These are phyloP conservation scores for Prinsepia uniflora DNA, from an alignment of 306 rosid species.

Conservation along the genomic window DNA sequence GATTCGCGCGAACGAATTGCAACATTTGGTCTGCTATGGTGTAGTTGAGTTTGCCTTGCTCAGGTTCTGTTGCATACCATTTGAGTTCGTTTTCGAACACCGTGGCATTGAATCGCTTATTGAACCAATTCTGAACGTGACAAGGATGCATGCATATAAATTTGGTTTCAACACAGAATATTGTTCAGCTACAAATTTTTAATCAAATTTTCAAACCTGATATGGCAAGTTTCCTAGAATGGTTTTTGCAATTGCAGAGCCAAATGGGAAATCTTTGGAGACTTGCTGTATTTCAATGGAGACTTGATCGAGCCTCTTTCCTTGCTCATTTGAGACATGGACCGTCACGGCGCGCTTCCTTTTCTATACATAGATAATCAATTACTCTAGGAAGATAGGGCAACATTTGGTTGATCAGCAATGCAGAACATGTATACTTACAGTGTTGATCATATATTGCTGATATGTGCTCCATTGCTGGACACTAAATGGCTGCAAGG, in stretches of 20 bases:
- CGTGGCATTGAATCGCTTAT: slow-evolving; percentile 70
- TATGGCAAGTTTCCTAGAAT: slow-evolving; percentile 73
- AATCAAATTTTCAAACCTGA: slow-evolving; percentile 45
- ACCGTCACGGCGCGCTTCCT: slow-evolving; percentile 73
- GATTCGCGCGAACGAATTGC: slow-evolving; percentile 59
- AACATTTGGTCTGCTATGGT: slow-evolving; percentile 66
- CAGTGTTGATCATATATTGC: slow-evolving; percentile 60
- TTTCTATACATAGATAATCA: slow-evolving; percentile 27
- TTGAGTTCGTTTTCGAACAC: slow-evolving; percentile 93
- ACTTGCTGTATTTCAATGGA: slow-evolving; percentile 42
- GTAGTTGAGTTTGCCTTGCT: slow-evolving; percentile 63
- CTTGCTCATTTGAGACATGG: slow-evolving; percentile 61
- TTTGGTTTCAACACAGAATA: neutral
- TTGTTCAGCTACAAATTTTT: neutral
- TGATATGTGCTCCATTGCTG: slow-evolving; percentile 71
- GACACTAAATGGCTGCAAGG: slow-evolving; percentile 69
- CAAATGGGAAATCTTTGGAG: slow-evolving; percentile 78
- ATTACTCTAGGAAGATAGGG: neutral
- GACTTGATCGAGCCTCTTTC: slow-evolving; percentile 60
- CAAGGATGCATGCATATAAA: neutral
- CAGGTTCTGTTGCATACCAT: slow-evolving; percentile 88
- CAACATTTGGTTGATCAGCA: neutral
- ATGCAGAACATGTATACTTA: slow-evolving; percentile 23
- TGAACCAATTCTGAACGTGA: slow-evolving; percentile 64
- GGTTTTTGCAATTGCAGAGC: slow-evolving; percentile 83